A percentile compares a stretch with the other conserved stretches of the same genome.
These are phyloP conservation scores for Yamadazyma taylorii DNA, from an alignment of 1,139 yeast species.

Conservation along the genomic window DNA sequence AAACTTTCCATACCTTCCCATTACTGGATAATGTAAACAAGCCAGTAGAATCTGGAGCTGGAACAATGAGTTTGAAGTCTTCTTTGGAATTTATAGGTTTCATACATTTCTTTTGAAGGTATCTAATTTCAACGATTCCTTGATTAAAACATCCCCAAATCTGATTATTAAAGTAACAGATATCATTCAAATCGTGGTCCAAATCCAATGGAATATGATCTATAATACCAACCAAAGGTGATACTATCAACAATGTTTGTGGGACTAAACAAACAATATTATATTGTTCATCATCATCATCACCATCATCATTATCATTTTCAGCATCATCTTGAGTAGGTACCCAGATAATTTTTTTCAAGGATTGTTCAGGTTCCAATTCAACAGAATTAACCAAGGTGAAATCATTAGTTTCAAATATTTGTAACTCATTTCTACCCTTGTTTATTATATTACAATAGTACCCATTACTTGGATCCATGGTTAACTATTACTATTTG, in stretches of 20 bases:
- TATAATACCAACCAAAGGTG: slow-evolving; percentile 15
- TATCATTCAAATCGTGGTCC: slow-evolving; percentile 11
- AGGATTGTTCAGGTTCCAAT: slow-evolving; percentile 4
- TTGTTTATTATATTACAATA: slow-evolving; percentile 10
- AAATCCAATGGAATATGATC: slow-evolving; percentile 9
- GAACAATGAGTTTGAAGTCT: background rate
- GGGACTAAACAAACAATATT: slow-evolving; percentile 5
- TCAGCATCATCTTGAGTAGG: background rate
- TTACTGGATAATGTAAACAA: background rate
- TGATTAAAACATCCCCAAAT: slow-evolving; percentile 16
- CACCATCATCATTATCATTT: slow-evolving; percentile 2
- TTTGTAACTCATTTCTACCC: slow-evolving; percentile 11
- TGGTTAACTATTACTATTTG: background rate
- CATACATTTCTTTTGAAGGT: slow-evolving; percentile 5
- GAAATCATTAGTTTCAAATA: slow-evolving; percentile 16
- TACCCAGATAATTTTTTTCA: slow-evolving; percentile 6
- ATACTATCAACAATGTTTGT: slow-evolving; percentile 12
- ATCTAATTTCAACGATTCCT: slow-evolving; percentile 14
- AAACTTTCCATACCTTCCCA: background rate
- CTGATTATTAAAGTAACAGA: slow-evolving; percentile 10
- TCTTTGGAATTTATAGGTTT: slow-evolving; percentile 3
- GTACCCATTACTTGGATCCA: slow-evolving; percentile 7
- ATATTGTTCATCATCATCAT: slow-evolving; percentile 7
- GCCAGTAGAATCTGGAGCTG: background rate
- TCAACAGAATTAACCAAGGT: slow-evolving; percentile 14